Evolutionary conservation across 2,329 filamentous ascomycete genomes (phyloP).

Genomic region (Drechslerella dactyloides): DNA sequence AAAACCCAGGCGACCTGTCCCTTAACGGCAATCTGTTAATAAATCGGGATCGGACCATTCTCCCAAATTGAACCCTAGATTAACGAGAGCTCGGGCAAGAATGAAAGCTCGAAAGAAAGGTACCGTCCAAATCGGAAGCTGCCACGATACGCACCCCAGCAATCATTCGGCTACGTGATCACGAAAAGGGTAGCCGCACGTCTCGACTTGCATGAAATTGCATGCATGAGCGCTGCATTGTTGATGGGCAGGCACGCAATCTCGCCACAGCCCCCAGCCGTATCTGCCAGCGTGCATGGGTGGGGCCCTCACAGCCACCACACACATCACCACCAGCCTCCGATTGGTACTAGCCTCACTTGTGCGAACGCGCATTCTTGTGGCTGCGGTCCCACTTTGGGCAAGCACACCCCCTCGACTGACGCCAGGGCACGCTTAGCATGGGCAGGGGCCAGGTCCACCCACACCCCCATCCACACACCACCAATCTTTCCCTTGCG

Average conservation of each 20-base stretch:
- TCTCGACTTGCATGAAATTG: not conserved
- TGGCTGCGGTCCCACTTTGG: constrained; percentile 27
- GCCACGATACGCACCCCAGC: constrained; percentile 20
- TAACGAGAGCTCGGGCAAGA: constrained; percentile 25
- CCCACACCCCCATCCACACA: constrained; percentile 19
- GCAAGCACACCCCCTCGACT: constrained; percentile 12
- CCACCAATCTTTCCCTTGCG: constrained; percentile 19
- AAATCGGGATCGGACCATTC: constrained; percentile 42
- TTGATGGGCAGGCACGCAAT: constrained; percentile 34
- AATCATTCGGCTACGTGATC: not conserved
- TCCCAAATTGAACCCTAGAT: constrained; percentile 25
- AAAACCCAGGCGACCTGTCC: not conserved
- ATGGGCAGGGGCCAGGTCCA: not conserved
- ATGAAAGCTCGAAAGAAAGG: too few species aligned
- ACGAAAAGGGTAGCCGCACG: constrained; percentile 2
- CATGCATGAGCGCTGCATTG: constrained; percentile 10
- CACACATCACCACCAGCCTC: constrained; percentile 33
- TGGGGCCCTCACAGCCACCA: constrained; percentile 49
- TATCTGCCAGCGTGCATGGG: constrained; percentile 30
- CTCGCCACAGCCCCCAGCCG: constrained; percentile 50
- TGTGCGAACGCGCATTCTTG: constrained; percentile 43
- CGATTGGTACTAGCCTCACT: constrained; percentile 48
- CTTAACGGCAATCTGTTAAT: constrained; percentile 10
- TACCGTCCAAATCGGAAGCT: constrained; percentile 22
- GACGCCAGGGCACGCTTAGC: constrained; percentile 23